Evolutionary conservation across 2,329 filamentous ascomycete species (phyloP).

Genomic region (Ascosphaera acerosa): DNA sequence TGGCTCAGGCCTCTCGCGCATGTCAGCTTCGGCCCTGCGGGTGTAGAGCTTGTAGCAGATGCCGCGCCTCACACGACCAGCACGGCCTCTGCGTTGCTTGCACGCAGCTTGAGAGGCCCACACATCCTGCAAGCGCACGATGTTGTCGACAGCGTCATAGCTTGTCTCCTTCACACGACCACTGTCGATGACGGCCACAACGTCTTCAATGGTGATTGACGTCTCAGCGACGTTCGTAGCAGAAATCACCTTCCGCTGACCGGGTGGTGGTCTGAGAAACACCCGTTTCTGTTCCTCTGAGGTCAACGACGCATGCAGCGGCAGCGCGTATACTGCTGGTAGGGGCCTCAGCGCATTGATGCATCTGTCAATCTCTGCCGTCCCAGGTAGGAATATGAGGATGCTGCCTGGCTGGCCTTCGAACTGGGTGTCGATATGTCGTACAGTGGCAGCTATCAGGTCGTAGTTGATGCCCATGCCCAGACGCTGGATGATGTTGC

Average conservation of each 20-base stretch:
- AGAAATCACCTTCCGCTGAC: constrained; percentile 76
- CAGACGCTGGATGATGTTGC: constrained; percentile 43
- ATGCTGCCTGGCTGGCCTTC: constrained; percentile 56
- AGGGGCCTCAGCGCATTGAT: constrained; percentile 41
- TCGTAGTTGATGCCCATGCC: constrained; percentile 81
- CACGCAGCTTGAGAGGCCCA: constrained; percentile 89
- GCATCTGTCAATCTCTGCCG: constrained; percentile 69
- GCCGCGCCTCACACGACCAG: constrained; percentile 74
- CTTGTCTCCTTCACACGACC: constrained; percentile 92
- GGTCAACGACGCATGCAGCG: constrained; percentile 75
- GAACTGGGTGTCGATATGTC: constrained; percentile 56
- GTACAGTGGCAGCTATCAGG: constrained; percentile 55
- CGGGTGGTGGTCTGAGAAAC: constrained; percentile 47
- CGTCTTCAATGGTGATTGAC: constrained; percentile 93
- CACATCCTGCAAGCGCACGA: constrained; percentile 79
- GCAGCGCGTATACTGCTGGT: constrained; percentile 47
- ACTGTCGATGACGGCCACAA: constrained; percentile 86
- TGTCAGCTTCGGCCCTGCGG: constrained; percentile 52
- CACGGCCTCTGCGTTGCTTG: constrained; percentile 79
- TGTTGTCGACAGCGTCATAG: constrained; percentile 76
- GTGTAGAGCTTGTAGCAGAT: constrained; percentile 93
- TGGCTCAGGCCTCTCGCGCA: constrained; percentile 71
- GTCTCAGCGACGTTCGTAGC: constrained; percentile 96
- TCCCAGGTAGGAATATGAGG: constrained; percentile 83
- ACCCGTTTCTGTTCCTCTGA: constrained; percentile 72